Percentiles rank a stretch among this genome's conserved stretches.
phyloP scores from a whole-genome alignment of 2,329 filamentous ascomycete species.

The Alternaria consortialis region DNA sequence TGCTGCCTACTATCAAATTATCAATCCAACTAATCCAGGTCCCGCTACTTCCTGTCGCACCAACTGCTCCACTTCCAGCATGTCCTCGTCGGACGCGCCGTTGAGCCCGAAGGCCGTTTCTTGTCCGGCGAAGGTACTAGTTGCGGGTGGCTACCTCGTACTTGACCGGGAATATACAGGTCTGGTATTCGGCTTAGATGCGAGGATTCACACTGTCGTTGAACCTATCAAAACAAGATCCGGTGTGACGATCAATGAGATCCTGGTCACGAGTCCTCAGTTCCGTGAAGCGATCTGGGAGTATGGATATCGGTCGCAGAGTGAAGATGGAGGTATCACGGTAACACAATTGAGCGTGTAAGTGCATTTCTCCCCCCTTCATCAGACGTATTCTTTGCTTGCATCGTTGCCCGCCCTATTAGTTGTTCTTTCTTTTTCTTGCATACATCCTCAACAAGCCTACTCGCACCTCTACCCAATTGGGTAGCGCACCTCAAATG shows the following conservation, averaged over 20 bases:
- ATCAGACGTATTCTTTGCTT: neutral
- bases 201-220: slow-evolving; percentile 69
- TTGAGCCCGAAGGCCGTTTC: slow-evolving; percentile 66
- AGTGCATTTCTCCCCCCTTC: slow-evolving; percentile 52
- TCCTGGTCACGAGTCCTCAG: slow-evolving; percentile 90
- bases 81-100: slow-evolving; percentile 23
- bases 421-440: neutral
- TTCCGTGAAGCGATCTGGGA: slow-evolving; percentile 88
- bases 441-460: slow-evolving; percentile 1
- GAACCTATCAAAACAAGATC: slow-evolving; percentile 65
- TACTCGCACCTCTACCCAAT: slow-evolving; percentile 14
- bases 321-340: slow-evolving; percentile 78
- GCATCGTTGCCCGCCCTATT: neutral
- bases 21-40: slow-evolving; percentile 14
- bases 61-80: slow-evolving; percentile 23
- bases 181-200: slow-evolving; percentile 70
- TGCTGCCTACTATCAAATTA: slow-evolving; percentile 21
- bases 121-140: slow-evolving; percentile 93
- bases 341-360: slow-evolving; percentile 82
- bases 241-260: slow-evolving; percentile 71
- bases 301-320: slow-evolving; percentile 77
- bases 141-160: slow-evolving; percentile 94
- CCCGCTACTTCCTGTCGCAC: slow-evolving; percentile 12
- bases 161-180: slow-evolving; percentile 88
- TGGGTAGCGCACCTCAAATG: slow-evolving; percentile 14